Base-by-base conservation (phyloP, 306 rosid genomes). In the Prunus armeniaca region DNA sequence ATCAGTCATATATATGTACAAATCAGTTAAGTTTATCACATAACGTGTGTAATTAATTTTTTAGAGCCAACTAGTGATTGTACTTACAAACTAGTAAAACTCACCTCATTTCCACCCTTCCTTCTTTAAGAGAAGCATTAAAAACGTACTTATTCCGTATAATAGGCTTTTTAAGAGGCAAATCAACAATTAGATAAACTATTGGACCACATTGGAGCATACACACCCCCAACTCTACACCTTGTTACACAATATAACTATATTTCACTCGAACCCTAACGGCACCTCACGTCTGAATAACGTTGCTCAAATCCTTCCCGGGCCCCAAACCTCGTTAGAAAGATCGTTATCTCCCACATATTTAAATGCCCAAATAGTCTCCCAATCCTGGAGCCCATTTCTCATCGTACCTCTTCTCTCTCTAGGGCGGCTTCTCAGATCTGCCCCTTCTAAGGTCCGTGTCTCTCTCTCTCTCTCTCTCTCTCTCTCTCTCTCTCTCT, bases 371-470 rank as follows among this genome's bases (percentile, higher is more conserved):
- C 74, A 6, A 12, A 5, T 63, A 38, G 60, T 34, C 12, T 25
- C 58, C 58, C 7, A 52, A 8, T 24, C 18, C 50, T 13, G 15
- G 32, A 74, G 24, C 49, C 43, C 63, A 51, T 67, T 60, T 58
- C 65, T n/a, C 9, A 9, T 30, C 27, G 49, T 25, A 50, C 34
- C 22, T 32, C 34, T n/a, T 28, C 20, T 22, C 10, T 49, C 45
- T 47, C 56, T 19, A 56, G 74, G 84, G 78, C 79, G 70, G 81
- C 76, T 65, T 67, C 62, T 52, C 67, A 76, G 86, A 86, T 88
- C 90, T 84, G 82, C 78, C 82, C 81, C 45, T 56, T 71, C 77
- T 6, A 19, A 34, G 71, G 24, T 82, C 63, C 15, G 13, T 73
- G 12, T 65, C 52, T 18, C 22, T 70, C 25, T 61, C 63, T 50